Conservation (phyloP, 371 early-diverging fungal species). For the Phascolomyces articulosus region DNA sequence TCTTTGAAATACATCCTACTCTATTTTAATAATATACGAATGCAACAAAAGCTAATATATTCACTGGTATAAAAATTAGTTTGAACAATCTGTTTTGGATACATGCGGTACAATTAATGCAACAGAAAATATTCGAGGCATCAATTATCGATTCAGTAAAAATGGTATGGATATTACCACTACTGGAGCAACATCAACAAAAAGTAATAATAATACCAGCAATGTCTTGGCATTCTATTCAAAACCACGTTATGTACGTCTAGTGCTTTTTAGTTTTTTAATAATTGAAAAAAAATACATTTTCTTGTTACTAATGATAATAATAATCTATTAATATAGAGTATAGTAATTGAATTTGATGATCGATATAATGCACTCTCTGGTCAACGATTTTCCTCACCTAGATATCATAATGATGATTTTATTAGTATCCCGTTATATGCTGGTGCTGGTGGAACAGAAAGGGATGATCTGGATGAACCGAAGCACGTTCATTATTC, state of each 20-base stretch:
- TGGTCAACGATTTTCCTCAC: neutral
- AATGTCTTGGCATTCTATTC: neutral
- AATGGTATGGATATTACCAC: constrained; percentile 9
- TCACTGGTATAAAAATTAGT: constrained; percentile 25
- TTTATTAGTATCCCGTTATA: neutral
- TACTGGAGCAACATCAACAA: neutral
- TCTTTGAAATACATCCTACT: too few relatives aligned
- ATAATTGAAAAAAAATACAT: too few relatives aligned
- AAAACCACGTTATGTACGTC: constrained; percentile 12
- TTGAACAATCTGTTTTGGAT: constrained; percentile 34
- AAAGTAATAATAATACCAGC: neutral
- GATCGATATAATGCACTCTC: constrained; percentile 34
- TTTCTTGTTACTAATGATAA: too few relatives aligned
- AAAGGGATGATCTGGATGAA: neutral
- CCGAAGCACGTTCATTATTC: neutral
- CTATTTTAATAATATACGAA: too few relatives aligned
- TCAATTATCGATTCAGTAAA: constrained; percentile 40
- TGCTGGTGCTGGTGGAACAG: neutral
- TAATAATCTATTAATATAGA: constrained; percentile 22
- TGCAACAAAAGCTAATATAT: too few relatives aligned
- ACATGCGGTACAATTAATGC: constrained; percentile 47
- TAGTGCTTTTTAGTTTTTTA: neutral
- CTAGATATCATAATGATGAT: neutral
- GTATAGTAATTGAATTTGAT: constrained; percentile 38
- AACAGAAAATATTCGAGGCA: constrained; percentile 51